Conservation (phyloP, 2,329 filamentous ascomycete genomes). For the Ceratocystis alfenasii region DNA sequence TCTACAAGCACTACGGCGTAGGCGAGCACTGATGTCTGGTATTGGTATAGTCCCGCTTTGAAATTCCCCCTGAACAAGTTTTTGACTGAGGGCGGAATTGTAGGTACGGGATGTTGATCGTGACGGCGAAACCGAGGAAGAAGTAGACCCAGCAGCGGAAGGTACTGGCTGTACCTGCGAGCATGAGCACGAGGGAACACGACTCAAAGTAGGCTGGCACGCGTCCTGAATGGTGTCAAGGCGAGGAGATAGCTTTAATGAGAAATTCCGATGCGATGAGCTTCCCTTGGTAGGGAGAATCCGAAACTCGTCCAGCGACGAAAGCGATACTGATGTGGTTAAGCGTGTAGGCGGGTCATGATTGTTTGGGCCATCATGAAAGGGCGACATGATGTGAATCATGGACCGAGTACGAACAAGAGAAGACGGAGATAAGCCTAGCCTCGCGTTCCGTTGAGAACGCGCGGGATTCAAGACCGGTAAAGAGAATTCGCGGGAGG, state of each 20-base stretch:
- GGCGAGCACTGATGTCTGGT: not conserved
- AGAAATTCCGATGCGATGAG: slow-evolving; percentile 15
- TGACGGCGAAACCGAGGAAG: not conserved
- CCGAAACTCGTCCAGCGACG: slow-evolving; percentile 5
- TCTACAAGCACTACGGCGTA: not conserved
- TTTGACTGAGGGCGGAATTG: not conserved
- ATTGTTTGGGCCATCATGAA: not conserved
- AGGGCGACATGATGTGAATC: slow-evolving; percentile 2
- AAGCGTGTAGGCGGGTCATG: slow-evolving; percentile 5
- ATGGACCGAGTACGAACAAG: not conserved
- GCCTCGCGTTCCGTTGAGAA: not conserved
- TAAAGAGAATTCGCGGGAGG: not conserved
- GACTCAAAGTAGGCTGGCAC: not conserved
- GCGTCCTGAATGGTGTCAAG: not conserved
- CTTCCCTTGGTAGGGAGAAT: not conserved
- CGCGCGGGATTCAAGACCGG: not conserved
- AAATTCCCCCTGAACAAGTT: not conserved
- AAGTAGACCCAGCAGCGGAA: not conserved
- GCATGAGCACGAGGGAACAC: not conserved
- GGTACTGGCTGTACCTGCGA: not conserved
- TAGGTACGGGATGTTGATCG: not conserved
- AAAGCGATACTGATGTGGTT: slow-evolving; percentile 12
- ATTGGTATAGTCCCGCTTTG: not conserved
- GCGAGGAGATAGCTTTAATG: slow-evolving; percentile 14
- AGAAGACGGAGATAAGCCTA: not conserved